Evolutionary conservation across 768 basidiomycete genomes (phyloP).

Genomic region (Cytidiella melzeri): DNA sequence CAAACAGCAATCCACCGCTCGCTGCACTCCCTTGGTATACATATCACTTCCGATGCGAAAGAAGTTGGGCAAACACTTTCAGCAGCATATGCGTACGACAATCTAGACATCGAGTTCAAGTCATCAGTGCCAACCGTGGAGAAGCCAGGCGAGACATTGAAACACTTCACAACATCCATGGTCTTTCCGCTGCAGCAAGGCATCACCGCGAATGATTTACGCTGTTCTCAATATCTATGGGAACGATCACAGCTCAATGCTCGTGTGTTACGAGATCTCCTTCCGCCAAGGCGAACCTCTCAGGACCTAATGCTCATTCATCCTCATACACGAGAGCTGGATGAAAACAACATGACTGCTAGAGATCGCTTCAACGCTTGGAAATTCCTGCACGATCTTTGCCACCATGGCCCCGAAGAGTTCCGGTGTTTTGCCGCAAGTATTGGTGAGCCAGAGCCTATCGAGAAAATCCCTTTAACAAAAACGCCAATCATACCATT

Average conservation of each 20-base stretch:
- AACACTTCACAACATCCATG: constrained; percentile 30
- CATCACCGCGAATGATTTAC: constrained; percentile 21
- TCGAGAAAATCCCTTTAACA: constrained; percentile 15
- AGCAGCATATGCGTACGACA: constrained; percentile 33
- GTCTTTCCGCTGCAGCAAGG: constrained; percentile 24
- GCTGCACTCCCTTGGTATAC: constrained; percentile 15
- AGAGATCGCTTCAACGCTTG: constrained; percentile 13
- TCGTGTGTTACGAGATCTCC: background rate
- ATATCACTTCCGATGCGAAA: constrained; percentile 5
- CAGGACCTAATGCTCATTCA: background rate
- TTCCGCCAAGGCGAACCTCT: background rate
- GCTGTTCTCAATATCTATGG: constrained; percentile 31
- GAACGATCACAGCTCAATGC: constrained; percentile 22
- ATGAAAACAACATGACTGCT: background rate
- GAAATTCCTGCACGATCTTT: constrained; percentile 24
- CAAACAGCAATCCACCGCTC: constrained; percentile 13
- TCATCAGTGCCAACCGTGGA: constrained; percentile 26
- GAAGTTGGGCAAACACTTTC: constrained; percentile 22
- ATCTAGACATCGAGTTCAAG: constrained; percentile 36
- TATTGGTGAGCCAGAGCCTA: constrained; percentile 11
- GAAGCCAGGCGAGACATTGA: constrained; percentile 17
- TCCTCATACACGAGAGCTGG: constrained; percentile 1
- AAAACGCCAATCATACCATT: constrained; percentile 16
- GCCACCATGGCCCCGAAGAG: constrained; percentile 20
- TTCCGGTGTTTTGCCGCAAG: constrained; percentile 2